Evolutionary conservation across 148 eudicot species (phyloP).

Genomic region (Chenopodium album): DNA sequence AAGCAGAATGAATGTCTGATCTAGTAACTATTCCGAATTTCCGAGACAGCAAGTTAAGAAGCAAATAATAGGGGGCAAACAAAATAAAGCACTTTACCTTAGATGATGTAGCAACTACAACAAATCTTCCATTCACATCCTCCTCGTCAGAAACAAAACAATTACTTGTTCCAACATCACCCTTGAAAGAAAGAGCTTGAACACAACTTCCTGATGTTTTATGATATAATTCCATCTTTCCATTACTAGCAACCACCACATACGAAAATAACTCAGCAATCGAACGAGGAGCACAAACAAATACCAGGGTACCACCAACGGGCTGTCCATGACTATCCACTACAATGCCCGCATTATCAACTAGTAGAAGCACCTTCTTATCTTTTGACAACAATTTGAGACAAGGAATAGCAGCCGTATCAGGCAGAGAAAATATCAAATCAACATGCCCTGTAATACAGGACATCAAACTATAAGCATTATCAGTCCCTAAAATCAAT

Average conservation of each 20-base stretch:
- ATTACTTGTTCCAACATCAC: conserved; percentile 35
- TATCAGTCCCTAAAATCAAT: conserved; percentile 58
- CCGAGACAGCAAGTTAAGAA: neutral
- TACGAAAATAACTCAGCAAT: conserved; percentile 62
- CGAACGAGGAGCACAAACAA: conserved; percentile 64
- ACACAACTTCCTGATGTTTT: conserved; percentile 65
- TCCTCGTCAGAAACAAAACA: conserved; percentile 63
- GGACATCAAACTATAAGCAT: conserved; percentile 75
- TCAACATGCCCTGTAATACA: conserved; percentile 56
- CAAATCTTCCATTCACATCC: conserved; percentile 48
- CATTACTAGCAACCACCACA: conserved; percentile 53
- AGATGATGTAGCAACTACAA: conserved; percentile 61
- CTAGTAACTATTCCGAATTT: neutral
- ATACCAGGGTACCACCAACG: conserved; percentile 90
- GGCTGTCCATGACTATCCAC: conserved; percentile 82
- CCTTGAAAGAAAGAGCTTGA: conserved; percentile 60
- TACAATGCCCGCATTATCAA: conserved; percentile 78
- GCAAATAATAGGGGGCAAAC: neutral
- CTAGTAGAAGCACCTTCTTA: conserved; percentile 66
- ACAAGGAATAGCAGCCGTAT: conserved; percentile 49
- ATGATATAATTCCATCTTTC: conserved; percentile 76
- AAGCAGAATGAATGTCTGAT: neutral
- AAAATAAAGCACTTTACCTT: conserved; percentile 46
- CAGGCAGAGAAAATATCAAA: conserved; percentile 77
- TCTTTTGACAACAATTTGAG: conserved; percentile 65